Evolutionary conservation across 2,329 filamentous ascomycete genomes (phyloP).

Genomic region (Trichoderma semiorbis): DNA sequence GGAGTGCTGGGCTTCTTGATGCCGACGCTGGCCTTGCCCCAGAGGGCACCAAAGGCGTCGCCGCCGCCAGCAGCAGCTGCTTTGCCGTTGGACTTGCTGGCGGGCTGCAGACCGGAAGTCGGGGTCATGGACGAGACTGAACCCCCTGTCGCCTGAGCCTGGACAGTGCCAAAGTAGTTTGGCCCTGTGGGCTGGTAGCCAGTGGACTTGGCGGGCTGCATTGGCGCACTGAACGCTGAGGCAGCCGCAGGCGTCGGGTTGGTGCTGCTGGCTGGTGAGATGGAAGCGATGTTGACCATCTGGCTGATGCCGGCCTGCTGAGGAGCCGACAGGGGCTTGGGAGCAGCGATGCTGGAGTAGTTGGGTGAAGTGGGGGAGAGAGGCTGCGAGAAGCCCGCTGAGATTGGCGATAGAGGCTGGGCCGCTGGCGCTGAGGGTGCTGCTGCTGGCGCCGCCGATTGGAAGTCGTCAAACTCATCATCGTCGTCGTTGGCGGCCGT

Average conservation of each 20-base stretch:
- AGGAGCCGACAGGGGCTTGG: conserved; percentile 79
- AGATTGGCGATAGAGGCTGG: conserved; percentile 42
- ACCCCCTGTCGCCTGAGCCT: conserved; percentile 36
- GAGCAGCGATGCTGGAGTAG: conserved; percentile 63
- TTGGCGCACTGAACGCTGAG: conserved; percentile 53
- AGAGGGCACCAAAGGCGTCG: conserved; percentile 87
- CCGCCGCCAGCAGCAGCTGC: conserved; percentile 55
- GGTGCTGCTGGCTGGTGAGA: conserved; percentile 66
- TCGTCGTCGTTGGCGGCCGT: conserved; percentile 54
- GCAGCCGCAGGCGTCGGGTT: conserved; percentile 56
- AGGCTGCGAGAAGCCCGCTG: conserved; percentile 36
- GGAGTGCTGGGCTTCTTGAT: conserved; percentile 69
- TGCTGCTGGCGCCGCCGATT: conserved; percentile 62
- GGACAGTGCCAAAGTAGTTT: conserved; percentile 92
- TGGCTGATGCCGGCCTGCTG: conserved; percentile 77
- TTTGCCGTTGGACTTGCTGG: conserved; percentile 48
- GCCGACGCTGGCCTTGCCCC: conserved; percentile 69
- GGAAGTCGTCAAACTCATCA: conserved; percentile 97
- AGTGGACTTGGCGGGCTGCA: conserved; percentile 52
- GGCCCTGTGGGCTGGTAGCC: conserved; percentile 75
- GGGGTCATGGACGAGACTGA: conserved; percentile 19
- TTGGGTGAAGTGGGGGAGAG: conserved; percentile 48
- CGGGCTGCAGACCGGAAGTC: conserved; percentile 42
- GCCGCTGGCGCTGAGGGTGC: conserved; percentile 47
- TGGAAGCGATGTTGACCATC: conserved; percentile 75